Percentiles rank a stretch among this genome's conserved stretches.
Evolutionary conservation across 2,329 filamentous ascomycete genomes (phyloP).

Genomic region (Aureobasidium sp.): DNA sequence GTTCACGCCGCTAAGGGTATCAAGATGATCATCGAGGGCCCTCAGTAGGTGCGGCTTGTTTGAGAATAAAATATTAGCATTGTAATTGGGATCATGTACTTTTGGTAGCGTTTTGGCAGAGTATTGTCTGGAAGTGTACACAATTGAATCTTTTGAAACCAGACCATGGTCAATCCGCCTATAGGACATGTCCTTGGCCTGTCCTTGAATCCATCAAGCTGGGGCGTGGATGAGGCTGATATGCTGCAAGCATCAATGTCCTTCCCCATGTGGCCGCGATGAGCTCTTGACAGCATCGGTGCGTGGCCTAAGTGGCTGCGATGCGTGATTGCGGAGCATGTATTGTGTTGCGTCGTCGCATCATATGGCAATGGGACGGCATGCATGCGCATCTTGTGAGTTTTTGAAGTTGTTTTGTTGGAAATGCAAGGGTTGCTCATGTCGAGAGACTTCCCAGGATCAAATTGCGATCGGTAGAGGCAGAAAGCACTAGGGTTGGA

Average conservation of each 20-base stretch:
- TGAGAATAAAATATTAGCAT: background rate
- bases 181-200: background rate
- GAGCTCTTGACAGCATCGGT: background rate
- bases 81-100: constrained; percentile 3
- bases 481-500: constrained; percentile 22
- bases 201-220: background rate
- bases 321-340: background rate
- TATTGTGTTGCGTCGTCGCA: background rate
- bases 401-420: background rate
- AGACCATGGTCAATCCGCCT: background rate
- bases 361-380: background rate
- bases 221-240: background rate
- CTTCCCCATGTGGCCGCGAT: background rate
- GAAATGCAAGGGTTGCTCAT: background rate
- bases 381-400: background rate
- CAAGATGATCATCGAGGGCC: constrained; percentile 47
- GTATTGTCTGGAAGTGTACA: background rate
- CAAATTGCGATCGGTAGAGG: constrained; percentile 30
- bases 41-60: constrained; percentile 8
- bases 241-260: background rate
- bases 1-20: constrained; percentile 76
- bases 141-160: background rate
- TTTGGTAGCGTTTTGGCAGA: constrained; percentile 12
- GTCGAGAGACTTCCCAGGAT: constrained; percentile 24
- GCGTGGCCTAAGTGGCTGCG: background rate